Conservation (phyloP, 1,139 yeast genomes). For the Geotrichum restrictum region DNA sequence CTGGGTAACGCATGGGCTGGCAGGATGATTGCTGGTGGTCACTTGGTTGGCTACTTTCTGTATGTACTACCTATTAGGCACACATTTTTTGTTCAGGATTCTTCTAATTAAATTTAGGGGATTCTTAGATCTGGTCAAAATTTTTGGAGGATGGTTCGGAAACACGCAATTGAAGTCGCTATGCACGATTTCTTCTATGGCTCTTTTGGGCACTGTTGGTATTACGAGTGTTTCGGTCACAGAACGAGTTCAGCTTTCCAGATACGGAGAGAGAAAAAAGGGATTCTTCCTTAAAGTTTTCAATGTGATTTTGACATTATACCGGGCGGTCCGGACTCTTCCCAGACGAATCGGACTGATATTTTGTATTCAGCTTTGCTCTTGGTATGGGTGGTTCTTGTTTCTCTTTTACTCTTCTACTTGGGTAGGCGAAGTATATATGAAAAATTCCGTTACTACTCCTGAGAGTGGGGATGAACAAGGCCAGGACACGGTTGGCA, state of each 20-base stretch:
- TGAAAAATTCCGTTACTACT: constrained; percentile 23
- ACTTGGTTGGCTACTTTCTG: constrained; percentile 51
- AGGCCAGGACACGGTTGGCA: constrained; percentile 35
- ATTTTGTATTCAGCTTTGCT: constrained; percentile 37
- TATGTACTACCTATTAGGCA: background rate
- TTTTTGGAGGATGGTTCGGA: constrained; percentile 42
- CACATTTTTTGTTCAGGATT: background rate
- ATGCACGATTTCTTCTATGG: constrained; percentile 45
- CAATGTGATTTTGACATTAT: constrained; percentile 25
- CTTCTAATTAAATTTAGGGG: constrained; percentile 39
- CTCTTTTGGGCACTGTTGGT: constrained; percentile 41
- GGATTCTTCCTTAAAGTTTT: constrained; percentile 19
- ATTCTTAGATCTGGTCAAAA: constrained; percentile 41
- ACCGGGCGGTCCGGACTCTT: constrained; percentile 25
- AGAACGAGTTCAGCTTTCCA: constrained; percentile 27
- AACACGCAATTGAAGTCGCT: constrained; percentile 51
- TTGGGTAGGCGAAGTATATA: constrained; percentile 43
- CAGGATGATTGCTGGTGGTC: constrained; percentile 58
- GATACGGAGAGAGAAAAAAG: constrained; percentile 17
- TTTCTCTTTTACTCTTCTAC: constrained; percentile 41
- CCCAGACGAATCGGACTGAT: constrained; percentile 33
- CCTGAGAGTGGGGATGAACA: constrained; percentile 21
- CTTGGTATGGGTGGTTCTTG: constrained; percentile 43
- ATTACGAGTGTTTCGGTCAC: constrained; percentile 42
- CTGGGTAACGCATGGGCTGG: constrained; percentile 72